Base-by-base conservation (phyloP, 2,329 filamentous ascomycete species). In the Sporothrix humicola region DNA sequence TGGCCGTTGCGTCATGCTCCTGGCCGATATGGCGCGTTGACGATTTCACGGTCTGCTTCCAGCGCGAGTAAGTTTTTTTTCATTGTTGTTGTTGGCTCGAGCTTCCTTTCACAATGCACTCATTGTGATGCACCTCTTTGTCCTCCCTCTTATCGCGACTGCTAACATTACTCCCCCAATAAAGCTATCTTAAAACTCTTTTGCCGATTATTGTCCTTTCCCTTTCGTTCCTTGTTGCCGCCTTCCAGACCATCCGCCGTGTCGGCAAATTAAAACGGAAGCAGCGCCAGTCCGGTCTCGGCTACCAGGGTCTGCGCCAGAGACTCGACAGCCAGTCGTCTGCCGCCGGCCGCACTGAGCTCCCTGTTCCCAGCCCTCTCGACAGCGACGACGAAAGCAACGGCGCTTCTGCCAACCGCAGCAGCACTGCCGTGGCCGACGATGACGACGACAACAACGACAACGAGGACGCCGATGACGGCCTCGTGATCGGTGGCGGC, bases 101-200 rank as follows among this genome's bases (percentile, higher is more conserved):
- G 44, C 23, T n/a, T 12, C 13, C 52, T 69, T 54, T 31, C 7
- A 20, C 42, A 23, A 9, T 46, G 13, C 52, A 9, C 54, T 4
- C 61, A 46, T 37, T 37, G 31, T 9, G 37, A 46, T 65, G 42
- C 42, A 70, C 50, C 50, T 69, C 66, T 69, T 52, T 37, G 46
- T 48, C 63, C 23, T 7, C 15, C 15, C 15, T 5, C 7, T 69
- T 71, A 10, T 63, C 17, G 5, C 9, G 3, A 15, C 23, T 42
- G 66, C 72, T 63, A 31, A 73, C 58, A 50, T 26, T n/a, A 54
- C 54, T 9, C 80, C 4, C 50, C 3, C 15, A 54, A 26, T 8
- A 12, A 48, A 95, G 93, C 81, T 95, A 93, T 81, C 88, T 97
- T 72, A 91, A 93, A 82, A 89, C 93, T 75, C 85, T 97, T 65